Evolutionary conservation across 2,329 filamentous ascomycete genomes (phyloP).

Genomic region (Escovopsis sp.): DNA sequence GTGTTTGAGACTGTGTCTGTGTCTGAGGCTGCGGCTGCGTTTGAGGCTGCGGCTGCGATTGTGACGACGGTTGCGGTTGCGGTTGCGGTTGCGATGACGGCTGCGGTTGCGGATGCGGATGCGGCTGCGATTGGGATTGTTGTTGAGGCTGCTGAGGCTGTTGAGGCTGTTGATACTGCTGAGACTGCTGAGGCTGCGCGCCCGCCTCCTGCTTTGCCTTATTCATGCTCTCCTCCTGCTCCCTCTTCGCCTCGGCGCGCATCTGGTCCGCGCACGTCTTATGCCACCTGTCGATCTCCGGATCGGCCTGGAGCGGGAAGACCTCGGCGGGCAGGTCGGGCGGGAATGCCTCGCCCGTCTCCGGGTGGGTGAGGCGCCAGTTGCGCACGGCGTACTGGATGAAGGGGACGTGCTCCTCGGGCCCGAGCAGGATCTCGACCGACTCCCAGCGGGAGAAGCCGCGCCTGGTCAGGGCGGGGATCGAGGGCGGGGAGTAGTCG

Average conservation of each 20-base stretch:
- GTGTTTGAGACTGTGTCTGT: no score
- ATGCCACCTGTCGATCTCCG: conserved; percentile 78
- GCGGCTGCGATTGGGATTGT: no score
- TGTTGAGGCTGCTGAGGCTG: no score
- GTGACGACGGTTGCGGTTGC: no score
- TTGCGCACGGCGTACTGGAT: conserved; percentile 65
- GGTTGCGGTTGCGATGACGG: no score
- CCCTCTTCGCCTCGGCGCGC: conserved; percentile 18
- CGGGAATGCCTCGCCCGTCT: conserved; percentile 56
- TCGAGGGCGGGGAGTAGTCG: conserved; percentile 58
- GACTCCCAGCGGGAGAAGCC: conserved; percentile 93
- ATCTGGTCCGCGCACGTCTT: conserved; percentile 58
- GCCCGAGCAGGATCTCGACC: conserved; percentile 74
- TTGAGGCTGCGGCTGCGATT: no score
- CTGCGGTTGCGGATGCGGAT: no score
- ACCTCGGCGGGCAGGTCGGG: conserved; percentile 41
- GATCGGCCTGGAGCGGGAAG: conserved; percentile 59
- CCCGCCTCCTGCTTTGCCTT: no score
- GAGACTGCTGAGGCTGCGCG: no score
- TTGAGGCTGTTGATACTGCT: no score
- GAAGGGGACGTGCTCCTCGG: conserved; percentile 75
- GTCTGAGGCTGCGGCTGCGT: no score
- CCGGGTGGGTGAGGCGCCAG: conserved; percentile 62
- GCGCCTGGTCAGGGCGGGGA: conserved; percentile 68
- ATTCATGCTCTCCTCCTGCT: conserved; percentile 32